Evolutionary conservation across 1,284 basidiomycete species (phyloP).

Genomic region (Vanrija pseudolonga): DNA sequence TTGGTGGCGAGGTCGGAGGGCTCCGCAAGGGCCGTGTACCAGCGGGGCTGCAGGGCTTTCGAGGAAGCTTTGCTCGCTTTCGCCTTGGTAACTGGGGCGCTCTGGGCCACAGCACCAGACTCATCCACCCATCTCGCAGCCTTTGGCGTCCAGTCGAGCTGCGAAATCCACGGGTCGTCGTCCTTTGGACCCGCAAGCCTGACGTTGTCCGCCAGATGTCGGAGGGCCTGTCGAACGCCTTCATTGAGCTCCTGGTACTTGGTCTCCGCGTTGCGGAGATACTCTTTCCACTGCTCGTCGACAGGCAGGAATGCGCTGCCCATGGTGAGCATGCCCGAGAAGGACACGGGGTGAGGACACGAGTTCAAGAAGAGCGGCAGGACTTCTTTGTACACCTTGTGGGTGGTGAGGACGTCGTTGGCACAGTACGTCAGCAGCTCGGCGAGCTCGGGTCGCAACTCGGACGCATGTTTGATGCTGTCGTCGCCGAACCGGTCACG

Average conservation of each 20-base stretch:
- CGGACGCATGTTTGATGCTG: slow-evolving; percentile 45
- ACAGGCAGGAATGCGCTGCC: slow-evolving; percentile 88
- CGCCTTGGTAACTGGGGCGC: not conserved
- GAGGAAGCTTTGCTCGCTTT: not conserved
- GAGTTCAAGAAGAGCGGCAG: slow-evolving; percentile 78
- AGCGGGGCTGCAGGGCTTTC: slow-evolving; percentile 9
- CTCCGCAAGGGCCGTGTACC: slow-evolving; percentile 24
- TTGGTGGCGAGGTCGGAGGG: slow-evolving; percentile 13
- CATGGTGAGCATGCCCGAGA: slow-evolving; percentile 88
- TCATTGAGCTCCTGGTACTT: slow-evolving; percentile 73
- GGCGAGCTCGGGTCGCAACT: slow-evolving; percentile 65
- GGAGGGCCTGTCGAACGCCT: slow-evolving; percentile 64
- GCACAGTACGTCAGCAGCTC: slow-evolving; percentile 87
- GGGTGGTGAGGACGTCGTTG: slow-evolving; percentile 77
- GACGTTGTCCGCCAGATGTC: slow-evolving; percentile 58
- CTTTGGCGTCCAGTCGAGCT: slow-evolving; percentile 95
- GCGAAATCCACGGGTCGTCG: slow-evolving; percentile 78
- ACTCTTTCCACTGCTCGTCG: slow-evolving; percentile 81
- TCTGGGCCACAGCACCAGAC: not conserved
- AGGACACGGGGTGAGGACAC: slow-evolving; percentile 91
- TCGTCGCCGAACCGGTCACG: slow-evolving; percentile 67
- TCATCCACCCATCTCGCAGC: slow-evolving; percentile 57
- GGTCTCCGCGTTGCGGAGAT: slow-evolving; percentile 71
- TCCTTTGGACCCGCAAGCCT: slow-evolving; percentile 54
- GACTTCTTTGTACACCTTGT: slow-evolving; percentile 72